These are phyloP conservation scores for Cryptococcus deneoformans DNA, from an alignment of 1,284 basidiomycete species.

Conservation along the genomic window DNA sequence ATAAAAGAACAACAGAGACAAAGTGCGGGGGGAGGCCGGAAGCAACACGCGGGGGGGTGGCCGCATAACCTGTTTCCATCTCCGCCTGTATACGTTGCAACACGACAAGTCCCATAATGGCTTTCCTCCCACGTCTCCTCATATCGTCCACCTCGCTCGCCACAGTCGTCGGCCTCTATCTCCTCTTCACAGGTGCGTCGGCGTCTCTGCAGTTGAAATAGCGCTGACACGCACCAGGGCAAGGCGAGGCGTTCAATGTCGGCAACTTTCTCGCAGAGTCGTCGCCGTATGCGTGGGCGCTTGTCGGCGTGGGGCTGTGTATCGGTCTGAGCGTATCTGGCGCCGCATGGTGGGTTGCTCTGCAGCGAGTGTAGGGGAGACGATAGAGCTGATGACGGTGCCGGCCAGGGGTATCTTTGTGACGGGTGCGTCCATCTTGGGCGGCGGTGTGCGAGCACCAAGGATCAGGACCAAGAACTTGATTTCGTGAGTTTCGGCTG, in stretches of 20 bases:
- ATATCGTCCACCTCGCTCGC: conserved; percentile 54
- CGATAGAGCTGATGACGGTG: not conserved
- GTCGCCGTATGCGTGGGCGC: conserved; percentile 90
- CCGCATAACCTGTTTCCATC: not conserved
- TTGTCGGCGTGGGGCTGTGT: conserved; percentile 86
- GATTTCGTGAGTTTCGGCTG: conserved; percentile 66
- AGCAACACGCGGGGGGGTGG: no score
- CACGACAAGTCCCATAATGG: conserved; percentile 14
- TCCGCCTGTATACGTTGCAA: conserved; percentile 5
- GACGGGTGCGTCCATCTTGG: conserved; percentile 91
- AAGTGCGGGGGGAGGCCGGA: not conserved
- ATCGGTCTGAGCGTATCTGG: conserved; percentile 92
- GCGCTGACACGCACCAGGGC: conserved; percentile 65
- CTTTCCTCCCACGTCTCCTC: conserved; percentile 16
- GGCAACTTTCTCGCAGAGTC: conserved; percentile 90
- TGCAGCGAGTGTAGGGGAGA: no score
- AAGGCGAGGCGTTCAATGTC: conserved; percentile 86
- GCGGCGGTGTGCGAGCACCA: conserved; percentile 91
- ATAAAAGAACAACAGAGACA: not conserved
- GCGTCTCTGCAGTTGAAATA: not conserved
- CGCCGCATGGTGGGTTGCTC: conserved; percentile 77
- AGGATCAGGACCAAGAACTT: conserved; percentile 97
- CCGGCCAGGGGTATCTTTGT: conserved; percentile 88
- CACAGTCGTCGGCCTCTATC: conserved; percentile 69
- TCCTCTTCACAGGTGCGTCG: conserved; percentile 73